Conservation (phyloP, 768 basidiomycete species). For the Lentinula aciculospora region DNA sequence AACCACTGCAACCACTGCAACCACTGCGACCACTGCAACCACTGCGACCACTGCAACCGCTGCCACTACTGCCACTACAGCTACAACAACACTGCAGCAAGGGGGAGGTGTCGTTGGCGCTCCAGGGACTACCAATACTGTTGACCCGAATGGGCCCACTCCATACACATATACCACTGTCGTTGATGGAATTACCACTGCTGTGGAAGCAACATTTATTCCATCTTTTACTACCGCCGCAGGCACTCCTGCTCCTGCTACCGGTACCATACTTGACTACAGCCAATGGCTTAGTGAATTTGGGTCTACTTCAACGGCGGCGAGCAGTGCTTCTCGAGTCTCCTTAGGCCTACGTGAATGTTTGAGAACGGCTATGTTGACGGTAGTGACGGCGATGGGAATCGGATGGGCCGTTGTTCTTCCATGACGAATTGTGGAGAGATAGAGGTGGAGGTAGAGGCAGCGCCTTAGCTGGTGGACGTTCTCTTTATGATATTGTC, state of each 20-base stretch:
- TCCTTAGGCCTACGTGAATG: background rate
- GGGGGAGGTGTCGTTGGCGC: conserved; percentile 2
- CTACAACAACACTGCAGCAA: background rate
- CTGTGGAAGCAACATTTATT: conserved; percentile 3
- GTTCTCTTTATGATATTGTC: background rate
- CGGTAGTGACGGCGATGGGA: background rate
- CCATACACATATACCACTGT: conserved; percentile 10
- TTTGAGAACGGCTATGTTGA: background rate
- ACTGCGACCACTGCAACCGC: background rate
- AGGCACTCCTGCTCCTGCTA: background rate
- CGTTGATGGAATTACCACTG: conserved; percentile 2
- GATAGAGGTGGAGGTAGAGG: background rate
- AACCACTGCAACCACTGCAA: background rate
- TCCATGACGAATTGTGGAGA: background rate
- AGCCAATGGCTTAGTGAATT: conserved; percentile 5
- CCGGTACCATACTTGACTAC: conserved; percentile 5
- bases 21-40: background rate
- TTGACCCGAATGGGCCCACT: background rate
- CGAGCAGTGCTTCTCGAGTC: background rate
- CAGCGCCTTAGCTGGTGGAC: background rate
- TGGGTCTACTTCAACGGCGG: background rate
- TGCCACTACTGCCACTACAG: background rate
- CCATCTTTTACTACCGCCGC: conserved; percentile 1
- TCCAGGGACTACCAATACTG: background rate
- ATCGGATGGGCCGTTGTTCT: background rate